Evolutionary conservation across 2,329 filamentous ascomycete genomes (phyloP).

Genomic region (Stachybotrys chlorohalonatus): DNA sequence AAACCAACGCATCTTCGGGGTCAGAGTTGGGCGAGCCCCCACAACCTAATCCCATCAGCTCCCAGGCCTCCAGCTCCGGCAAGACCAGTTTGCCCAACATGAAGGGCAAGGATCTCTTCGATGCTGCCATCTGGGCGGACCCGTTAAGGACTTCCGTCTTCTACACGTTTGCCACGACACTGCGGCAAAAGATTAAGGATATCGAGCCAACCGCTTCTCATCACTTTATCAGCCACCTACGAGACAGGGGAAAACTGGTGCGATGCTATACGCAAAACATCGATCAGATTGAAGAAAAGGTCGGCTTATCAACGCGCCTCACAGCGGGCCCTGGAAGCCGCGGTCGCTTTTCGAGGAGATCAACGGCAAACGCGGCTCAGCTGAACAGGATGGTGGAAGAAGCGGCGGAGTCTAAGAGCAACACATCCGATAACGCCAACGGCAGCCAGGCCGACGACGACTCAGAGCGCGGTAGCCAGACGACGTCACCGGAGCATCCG

Average conservation of each 20-base stretch:
- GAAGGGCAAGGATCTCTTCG: slow-evolving; percentile 64
- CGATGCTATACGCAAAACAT: slow-evolving; percentile 71
- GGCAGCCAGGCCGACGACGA: slow-evolving; percentile 4
- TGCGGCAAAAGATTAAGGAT: slow-evolving; percentile 55
- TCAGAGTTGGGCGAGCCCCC: slow-evolving; percentile 37
- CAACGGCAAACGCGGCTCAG: slow-evolving; percentile 23
- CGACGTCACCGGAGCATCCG: slow-evolving; percentile 6
- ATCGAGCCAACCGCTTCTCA: slow-evolving; percentile 58
- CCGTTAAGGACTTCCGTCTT: slow-evolving; percentile 60
- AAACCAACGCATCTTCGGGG: slow-evolving; percentile 30
- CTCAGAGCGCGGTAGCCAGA: not conserved
- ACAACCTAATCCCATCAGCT: slow-evolving; percentile 29
- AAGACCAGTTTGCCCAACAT: slow-evolving; percentile 44
- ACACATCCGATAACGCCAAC: slow-evolving; percentile 11
- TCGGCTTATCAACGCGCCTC: slow-evolving; percentile 56
- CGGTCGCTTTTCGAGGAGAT: slow-evolving; percentile 47
- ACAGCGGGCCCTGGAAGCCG: slow-evolving; percentile 52
- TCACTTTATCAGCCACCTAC: slow-evolving; percentile 57
- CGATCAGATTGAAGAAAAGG: slow-evolving; percentile 62
- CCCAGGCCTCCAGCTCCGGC: slow-evolving; percentile 25
- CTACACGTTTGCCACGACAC: slow-evolving; percentile 61
- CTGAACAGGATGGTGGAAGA: slow-evolving; percentile 29
- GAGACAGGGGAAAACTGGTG: slow-evolving; percentile 59
- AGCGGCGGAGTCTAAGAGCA: slow-evolving; percentile 9
- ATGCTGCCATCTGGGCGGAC: slow-evolving; percentile 61